Evolutionary conservation across 1,139 yeast genomes (phyloP).

Genomic region (Yamadazyma sp.): DNA sequence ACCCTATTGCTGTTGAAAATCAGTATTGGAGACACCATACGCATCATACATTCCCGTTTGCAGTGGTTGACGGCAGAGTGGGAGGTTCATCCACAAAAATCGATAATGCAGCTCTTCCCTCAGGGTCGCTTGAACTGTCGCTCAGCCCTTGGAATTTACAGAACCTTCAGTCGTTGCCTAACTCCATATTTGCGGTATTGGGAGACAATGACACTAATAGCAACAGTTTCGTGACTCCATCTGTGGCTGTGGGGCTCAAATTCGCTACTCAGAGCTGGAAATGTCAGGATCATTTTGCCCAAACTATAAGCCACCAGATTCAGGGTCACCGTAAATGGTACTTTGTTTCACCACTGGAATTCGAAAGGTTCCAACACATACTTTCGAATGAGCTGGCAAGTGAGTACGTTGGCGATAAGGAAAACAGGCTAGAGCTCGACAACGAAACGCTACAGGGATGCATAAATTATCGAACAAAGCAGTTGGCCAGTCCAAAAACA

Average conservation of each 20-base stretch:
- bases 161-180: constrained; percentile 57
- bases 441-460: constrained; percentile 26
- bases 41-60: neutral
- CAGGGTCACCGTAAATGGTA: constrained; percentile 82
- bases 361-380: constrained; percentile 59
- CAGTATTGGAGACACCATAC: neutral
- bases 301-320: constrained; percentile 65
- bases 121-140: neutral
- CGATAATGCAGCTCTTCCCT: neutral
- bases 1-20: neutral
- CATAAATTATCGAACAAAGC: neutral
- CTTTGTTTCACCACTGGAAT: constrained; percentile 69
- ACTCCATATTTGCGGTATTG: constrained; percentile 49
- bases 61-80: neutral
- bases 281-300: constrained; percentile 74
- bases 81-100: constrained; percentile 24
- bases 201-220: constrained; percentile 43
- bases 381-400: neutral
- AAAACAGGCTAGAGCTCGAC: neutral
- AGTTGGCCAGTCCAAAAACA: neutral
- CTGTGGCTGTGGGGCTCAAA: constrained; percentile 55
- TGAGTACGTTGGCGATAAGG: neutral
- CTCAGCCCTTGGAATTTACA: constrained; percentile 70
- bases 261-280: constrained; percentile 75
- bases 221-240: constrained; percentile 30